Percentiles rank a stretch among this genome's conserved stretches.
Conservation (phyloP, 2,329 filamentous ascomycete species). For the Exophiala lecanii-corni region DNA sequence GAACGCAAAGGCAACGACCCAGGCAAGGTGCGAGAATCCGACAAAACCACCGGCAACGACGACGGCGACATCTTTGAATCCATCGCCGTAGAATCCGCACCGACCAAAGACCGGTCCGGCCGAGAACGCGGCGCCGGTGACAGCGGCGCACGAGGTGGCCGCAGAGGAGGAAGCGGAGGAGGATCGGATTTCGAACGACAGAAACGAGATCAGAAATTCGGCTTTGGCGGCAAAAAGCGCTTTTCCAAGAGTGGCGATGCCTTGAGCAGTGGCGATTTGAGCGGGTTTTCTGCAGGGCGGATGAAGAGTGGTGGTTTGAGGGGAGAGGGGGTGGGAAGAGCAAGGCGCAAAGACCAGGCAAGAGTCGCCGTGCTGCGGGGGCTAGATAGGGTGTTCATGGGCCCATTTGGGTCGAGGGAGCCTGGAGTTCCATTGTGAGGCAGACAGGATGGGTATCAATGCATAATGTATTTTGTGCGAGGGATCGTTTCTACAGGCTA, state of each 20-base stretch:
- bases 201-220: constrained; percentile 93
- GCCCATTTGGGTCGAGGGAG: no score
- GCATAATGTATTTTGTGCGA: no score
- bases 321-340: constrained; percentile 32
- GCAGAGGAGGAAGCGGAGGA: constrained; percentile 15
- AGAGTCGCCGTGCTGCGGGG: constrained; percentile 41
- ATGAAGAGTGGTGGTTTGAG: constrained; percentile 48
- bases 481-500: no score
- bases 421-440: not conserved
- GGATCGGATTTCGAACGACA: constrained; percentile 60
- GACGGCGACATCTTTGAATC: constrained; percentile 61
- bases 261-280: constrained; percentile 72
- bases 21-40: constrained; percentile 58
- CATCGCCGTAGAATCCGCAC: constrained; percentile 41
- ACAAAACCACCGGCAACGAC: constrained; percentile 48
- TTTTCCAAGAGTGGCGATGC: constrained; percentile 89
- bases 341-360: constrained; percentile 45
- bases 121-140: constrained; percentile 38
- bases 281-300: constrained; percentile 72
- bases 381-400: not conserved
- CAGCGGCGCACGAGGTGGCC: constrained; percentile 36
- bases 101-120: constrained; percentile 33
- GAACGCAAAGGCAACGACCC: constrained; percentile 73
- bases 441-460: constrained; percentile 7
- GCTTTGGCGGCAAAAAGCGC: constrained; percentile 93